Percentiles rank a stretch among this genome's conserved stretches.
Evolutionary conservation across 2,329 filamentous ascomycete species (phyloP).

Genomic region (Cladophialophora bantiana): DNA sequence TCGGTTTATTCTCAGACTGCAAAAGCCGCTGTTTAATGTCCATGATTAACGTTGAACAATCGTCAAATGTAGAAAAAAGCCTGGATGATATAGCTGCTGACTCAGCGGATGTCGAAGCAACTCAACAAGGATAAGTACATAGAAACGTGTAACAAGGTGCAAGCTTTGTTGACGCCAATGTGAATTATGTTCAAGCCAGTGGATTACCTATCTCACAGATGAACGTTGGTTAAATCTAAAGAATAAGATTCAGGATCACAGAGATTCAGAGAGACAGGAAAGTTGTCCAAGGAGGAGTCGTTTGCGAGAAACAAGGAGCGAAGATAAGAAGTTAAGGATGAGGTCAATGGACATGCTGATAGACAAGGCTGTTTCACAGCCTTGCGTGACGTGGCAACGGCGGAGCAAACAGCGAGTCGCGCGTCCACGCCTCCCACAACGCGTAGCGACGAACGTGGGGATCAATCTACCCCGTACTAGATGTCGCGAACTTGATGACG

Average conservation of each 20-base stretch:
- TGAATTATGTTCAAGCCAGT: too few relatives aligned
- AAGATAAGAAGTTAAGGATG: neutral
- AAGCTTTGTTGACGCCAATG: too few relatives aligned
- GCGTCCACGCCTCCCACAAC: slow-evolving; percentile 5
- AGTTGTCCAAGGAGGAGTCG: too few relatives aligned
- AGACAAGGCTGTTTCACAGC: slow-evolving; percentile 16
- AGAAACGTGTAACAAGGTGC: too few relatives aligned
- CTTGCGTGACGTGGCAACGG: slow-evolving; percentile 7
- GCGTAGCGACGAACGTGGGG: neutral
- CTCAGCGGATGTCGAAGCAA: neutral
- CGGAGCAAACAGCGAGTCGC: slow-evolving; percentile 10
- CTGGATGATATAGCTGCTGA: too few relatives aligned
- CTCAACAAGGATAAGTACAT: neutral
- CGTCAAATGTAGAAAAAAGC: neutral
- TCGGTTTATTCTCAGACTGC: slow-evolving; percentile 3
- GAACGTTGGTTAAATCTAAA: too few relatives aligned
- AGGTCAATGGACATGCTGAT: neutral
- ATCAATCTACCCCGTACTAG: neutral
- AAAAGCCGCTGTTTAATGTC: slow-evolving; percentile 16
- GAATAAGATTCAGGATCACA: too few relatives aligned
- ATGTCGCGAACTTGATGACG: neutral
- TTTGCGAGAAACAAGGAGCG: too few relatives aligned
- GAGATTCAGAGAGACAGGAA: too few relatives aligned
- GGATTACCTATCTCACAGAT: too few relatives aligned
- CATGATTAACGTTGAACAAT: neutral